phyloP scores from a whole-genome alignment of 257 asterid species.

The Coffea eugenioides region DNA sequence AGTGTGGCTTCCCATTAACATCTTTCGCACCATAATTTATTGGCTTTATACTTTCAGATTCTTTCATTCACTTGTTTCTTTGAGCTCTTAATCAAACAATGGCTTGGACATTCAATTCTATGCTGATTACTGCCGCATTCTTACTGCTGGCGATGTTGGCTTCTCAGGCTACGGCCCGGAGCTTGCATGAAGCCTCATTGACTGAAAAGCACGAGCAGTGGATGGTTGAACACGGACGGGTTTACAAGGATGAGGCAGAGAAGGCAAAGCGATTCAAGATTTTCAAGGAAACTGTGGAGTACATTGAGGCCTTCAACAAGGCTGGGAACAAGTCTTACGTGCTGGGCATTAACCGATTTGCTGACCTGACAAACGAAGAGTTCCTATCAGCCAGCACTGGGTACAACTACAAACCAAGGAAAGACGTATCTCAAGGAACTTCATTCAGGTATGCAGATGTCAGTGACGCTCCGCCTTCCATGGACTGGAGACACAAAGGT shows the following conservation, averaged over 20 bases:
- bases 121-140: background rate
- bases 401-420: too few species aligned
- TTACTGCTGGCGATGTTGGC: background rate
- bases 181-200: conserved; percentile 2
- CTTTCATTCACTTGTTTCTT: background rate
- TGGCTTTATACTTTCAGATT: too few species aligned
- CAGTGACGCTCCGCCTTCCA: background rate
- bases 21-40: too few species aligned
- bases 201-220: conserved; percentile 10
- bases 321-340: too few species aligned
- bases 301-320: too few species aligned
- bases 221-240: background rate
- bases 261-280: conserved; percentile 1
- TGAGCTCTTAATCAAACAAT: background rate
- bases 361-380: too few species aligned
- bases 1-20: background rate
- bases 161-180: background rate
- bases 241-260: conserved; percentile 4
- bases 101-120: conserved; percentile 4
- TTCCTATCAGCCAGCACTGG: too few species aligned
- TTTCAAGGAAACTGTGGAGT: conserved; percentile 12
- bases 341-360: too few species aligned
- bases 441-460: too few species aligned
- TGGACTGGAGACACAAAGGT: conserved; percentile 12
- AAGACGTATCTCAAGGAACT: background rate